Conservation (phyloP, 2,329 filamentous ascomycete genomes). For the Achaetomium macrosporum region DNA sequence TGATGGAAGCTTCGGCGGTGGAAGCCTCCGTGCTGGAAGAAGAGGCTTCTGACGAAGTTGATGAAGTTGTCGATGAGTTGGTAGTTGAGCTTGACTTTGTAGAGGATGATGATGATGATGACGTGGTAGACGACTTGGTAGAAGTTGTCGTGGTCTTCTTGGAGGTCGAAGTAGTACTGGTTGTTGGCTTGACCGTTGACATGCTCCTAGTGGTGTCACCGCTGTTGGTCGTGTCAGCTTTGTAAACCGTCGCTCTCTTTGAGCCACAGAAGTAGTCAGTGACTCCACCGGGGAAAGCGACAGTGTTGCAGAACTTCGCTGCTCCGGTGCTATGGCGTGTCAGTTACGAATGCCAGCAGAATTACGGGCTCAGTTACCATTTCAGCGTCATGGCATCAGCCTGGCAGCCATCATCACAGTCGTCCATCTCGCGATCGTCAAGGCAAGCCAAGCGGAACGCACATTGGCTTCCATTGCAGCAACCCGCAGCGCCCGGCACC, state of each 20-base stretch:
- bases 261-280: conserved; percentile 42
- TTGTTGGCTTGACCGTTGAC: conserved; percentile 11
- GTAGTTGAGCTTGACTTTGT: neutral
- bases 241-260: conserved; percentile 29
- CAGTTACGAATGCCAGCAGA: conserved; percentile 7
- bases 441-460: conserved; percentile 35
- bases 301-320: conserved; percentile 39
- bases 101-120: neutral
- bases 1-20: neutral
- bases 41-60: conserved; percentile 1
- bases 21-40: conserved; percentile 1
- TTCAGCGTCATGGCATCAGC: conserved; percentile 39
- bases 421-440: conserved; percentile 34
- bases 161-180: conserved; percentile 2
- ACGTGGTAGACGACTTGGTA: neutral
- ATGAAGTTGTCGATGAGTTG: conserved; percentile 1
- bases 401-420: conserved; percentile 37
- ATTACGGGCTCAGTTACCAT: conserved; percentile 33
- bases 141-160: neutral
- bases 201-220: conserved; percentile 34
- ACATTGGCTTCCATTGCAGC: conserved; percentile 35
- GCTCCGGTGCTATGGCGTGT: conserved; percentile 33
- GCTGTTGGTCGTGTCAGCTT: conserved; percentile 36
- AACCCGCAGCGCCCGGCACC: conserved; percentile 36
- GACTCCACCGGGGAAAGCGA: conserved; percentile 37